Evolutionary conservation across 352 stramenopile species (phyloP).

Genomic region (Pseudoperonospora humuli): DNA sequence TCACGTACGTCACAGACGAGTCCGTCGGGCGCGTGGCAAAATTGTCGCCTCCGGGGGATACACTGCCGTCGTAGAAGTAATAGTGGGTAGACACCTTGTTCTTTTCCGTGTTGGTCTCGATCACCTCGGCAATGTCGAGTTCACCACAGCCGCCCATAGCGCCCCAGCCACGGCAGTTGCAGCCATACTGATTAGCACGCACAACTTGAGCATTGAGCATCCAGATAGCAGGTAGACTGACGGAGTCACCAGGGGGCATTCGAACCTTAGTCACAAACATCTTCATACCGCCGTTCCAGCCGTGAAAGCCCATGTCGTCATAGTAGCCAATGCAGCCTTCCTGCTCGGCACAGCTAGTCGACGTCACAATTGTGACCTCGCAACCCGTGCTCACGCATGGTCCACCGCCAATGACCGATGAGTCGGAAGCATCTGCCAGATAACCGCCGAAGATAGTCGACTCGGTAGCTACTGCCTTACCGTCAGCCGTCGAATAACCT

Average conservation of each 20-base stretch:
- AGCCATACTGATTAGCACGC: constrained; percentile 67
- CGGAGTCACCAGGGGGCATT: constrained; percentile 37
- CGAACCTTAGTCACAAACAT: constrained; percentile 66
- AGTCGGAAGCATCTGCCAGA: constrained; percentile 41
- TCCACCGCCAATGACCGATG: constrained; percentile 31
- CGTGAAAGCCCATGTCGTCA: constrained; percentile 55
- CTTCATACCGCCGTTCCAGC: constrained; percentile 72
- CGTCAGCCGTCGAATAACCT: constrained; percentile 50
- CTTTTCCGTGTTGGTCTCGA: constrained; percentile 47
- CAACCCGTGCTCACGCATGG: constrained; percentile 54
- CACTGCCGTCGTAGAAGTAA: constrained; percentile 65
- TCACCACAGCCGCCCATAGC: constrained; percentile 61
- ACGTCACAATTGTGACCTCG: constrained; percentile 72
- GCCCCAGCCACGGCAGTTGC: constrained; percentile 72
- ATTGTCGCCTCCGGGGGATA: constrained; percentile 53
- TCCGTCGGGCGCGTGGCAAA: constrained; percentile 44
- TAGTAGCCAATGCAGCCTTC: constrained; percentile 55
- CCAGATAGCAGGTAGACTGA: constrained; percentile 69
- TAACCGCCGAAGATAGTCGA: constrained; percentile 40
- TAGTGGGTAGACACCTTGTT: constrained; percentile 66
- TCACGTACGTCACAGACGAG: constrained; percentile 50
- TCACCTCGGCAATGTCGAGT: constrained; percentile 69
- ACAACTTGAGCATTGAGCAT: constrained; percentile 62
- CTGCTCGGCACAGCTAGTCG: constrained; percentile 45
- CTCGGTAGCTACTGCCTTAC: constrained; percentile 31